Base-by-base conservation (phyloP, 1,284 basidiomycete genomes). In the Taiwanofungus camphoratus region DNA sequence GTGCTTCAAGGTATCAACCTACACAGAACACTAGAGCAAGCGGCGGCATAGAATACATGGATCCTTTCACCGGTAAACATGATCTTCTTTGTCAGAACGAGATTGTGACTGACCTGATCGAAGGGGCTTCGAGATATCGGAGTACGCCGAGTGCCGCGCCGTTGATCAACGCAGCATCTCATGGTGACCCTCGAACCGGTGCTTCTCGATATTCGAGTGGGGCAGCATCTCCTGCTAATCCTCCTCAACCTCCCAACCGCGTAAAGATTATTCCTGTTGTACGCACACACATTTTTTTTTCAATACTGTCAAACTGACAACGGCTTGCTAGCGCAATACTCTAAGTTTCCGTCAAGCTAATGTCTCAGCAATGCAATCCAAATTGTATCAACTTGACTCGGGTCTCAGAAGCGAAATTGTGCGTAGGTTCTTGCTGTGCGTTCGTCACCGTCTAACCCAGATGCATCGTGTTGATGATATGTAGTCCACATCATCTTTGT, bases 341-440 rank as follows among this genome's bases (percentile, higher is more conserved):
- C 73, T 93, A 22, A 70, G 75, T 1, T 96, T 97, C 73, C 87
- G 86, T 51, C 86, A 91, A 67, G 88, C 86, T 12, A 97, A 95
- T 61, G 75, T 96, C n/a, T 59, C 71, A 11, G 90, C 91, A 3
- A 92, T 95, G 73, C 83, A 82, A 57, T 72, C 72, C 27, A 98
- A 98, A 67, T 63, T 97, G 18, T 70, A 76, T 40, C 85, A 95
- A 59, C 80, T 97, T 44, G 82, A 94, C 57, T 79, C 84, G 31
- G 76, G 69, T 21, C 67, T 92, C 41, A 74, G 74, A 43, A 68
- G 75, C 48, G 84, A 85, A 59, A 82, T 78, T 44, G 84, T 86
- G 52, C 52, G 79, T 54, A 16, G 23, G 7, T 16, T 56, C 2
- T 13, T 22, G 33, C 26, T 26, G 18, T 11, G 22, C 18, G 3